Evolutionary conservation across 257 asterid genomes (phyloP).

Genomic region (Cordia subcordata): DNA sequence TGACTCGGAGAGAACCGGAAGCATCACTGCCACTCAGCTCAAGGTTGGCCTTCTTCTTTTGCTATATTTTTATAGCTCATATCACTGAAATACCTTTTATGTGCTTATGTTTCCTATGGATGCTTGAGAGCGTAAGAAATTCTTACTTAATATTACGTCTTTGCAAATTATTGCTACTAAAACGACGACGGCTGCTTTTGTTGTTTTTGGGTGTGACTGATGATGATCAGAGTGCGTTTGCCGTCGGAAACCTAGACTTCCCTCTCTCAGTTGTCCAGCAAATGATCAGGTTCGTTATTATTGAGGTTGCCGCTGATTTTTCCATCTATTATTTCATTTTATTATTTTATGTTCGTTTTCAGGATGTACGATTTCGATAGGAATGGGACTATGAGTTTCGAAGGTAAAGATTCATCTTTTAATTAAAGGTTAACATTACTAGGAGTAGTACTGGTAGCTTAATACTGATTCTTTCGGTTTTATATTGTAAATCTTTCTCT

Average conservation of each 20-base stretch:
- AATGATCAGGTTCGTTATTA: constrained; percentile 62
- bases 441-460: background rate
- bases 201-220: constrained; percentile 2
- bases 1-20: constrained; percentile 58
- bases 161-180: background rate
- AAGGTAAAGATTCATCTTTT: constrained; percentile 33
- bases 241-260: constrained; percentile 63
- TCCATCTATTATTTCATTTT: background rate
- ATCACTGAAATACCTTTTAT: background rate
- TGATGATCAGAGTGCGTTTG: constrained; percentile 58
- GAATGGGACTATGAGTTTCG: constrained; percentile 79
- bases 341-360: constrained; percentile 7
- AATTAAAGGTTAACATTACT: background rate
- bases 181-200: too few species aligned
- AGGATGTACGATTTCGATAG: constrained; percentile 84
- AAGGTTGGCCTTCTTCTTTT: constrained; percentile 28
- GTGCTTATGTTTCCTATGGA: background rate
- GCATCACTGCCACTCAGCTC: constrained; percentile 65
- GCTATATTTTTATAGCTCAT: too few species aligned
- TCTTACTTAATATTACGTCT: too few species aligned
- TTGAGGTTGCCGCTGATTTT: too few species aligned
- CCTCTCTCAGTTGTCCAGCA: constrained; percentile 69
- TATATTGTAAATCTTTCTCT: background rate
- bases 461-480: constrained; percentile 1
- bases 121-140: background rate